Conservation (phyloP, 768 basidiomycete genomes). For the Phylloporus rhodoxanthus region DNA sequence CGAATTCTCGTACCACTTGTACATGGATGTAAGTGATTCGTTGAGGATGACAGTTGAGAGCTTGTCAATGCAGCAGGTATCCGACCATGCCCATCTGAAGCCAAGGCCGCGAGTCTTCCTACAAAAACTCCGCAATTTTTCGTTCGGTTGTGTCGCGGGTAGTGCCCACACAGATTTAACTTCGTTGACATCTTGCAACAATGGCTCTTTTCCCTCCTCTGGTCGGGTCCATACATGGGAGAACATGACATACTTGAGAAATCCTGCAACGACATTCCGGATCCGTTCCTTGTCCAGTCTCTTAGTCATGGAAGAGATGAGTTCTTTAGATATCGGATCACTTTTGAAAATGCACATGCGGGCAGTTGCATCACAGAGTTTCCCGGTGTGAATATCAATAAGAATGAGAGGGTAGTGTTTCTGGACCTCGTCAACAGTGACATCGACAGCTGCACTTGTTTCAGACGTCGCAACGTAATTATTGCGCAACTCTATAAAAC, state of each 20-base stretch:
- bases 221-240: conserved; percentile 11
- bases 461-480: neutral
- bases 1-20: conserved; percentile 10
- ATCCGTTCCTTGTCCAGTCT: conserved; percentile 3
- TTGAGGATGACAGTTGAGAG: neutral
- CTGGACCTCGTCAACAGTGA: neutral
- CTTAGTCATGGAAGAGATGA: conserved; percentile 8
- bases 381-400: neutral
- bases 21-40: conserved; percentile 11
- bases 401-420: neutral
- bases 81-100: conserved; percentile 13
- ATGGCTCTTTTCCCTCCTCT: conserved; percentile 3
- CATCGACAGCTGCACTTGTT: neutral
- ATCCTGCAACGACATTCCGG: neutral
- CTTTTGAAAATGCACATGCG: conserved; percentile 1
- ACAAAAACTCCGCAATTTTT: conserved; percentile 10
- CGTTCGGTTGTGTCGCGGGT: neutral
- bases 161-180: conserved; percentile 5
- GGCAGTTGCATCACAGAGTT: neutral
- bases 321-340: neutral
- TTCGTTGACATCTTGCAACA: conserved; percentile 5
- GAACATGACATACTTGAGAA: conserved; percentile 8
- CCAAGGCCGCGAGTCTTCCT: conserved; percentile 1
- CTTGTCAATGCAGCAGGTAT: conserved; percentile 10
- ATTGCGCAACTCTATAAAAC: neutral